phyloP scores from a whole-genome alignment of 129 eudicot genomes.

The Smallanthus sonchifolius region DNA sequence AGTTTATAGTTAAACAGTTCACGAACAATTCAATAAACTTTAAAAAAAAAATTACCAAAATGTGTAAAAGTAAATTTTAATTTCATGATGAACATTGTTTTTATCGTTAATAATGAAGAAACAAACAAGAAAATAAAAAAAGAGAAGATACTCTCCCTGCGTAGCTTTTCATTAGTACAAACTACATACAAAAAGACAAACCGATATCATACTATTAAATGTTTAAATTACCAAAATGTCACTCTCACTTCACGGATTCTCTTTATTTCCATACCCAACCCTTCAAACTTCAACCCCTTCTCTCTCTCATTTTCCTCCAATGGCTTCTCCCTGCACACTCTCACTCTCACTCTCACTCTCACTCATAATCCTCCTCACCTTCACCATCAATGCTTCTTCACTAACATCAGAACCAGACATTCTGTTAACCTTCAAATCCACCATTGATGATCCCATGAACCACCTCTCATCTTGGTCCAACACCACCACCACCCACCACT shows the following conservation, averaged over 20 bases:
- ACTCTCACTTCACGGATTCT: constrained; percentile 31
- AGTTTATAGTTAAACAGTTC: no score
- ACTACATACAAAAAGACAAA: constrained; percentile 29
- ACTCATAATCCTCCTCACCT: constrained; percentile 28
- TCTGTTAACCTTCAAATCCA: constrained; percentile 70
- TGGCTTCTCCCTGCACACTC: constrained; percentile 51
- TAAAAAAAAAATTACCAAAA: no score
- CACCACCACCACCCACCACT: constrained; percentile 48
- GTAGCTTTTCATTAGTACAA: constrained; percentile 30
- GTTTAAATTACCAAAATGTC: constrained; percentile 6
- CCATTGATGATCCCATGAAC: constrained; percentile 68
- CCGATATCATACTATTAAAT: background rate
- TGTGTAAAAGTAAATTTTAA: background rate
- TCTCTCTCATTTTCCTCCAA: constrained; percentile 25
- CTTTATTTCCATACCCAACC: constrained; percentile 19
- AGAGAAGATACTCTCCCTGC: constrained; percentile 16
- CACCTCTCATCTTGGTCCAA: constrained; percentile 74
- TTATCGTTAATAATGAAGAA: constrained; percentile 4
- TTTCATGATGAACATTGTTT: background rate
- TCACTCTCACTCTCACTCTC: constrained; percentile 27
- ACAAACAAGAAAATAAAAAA: constrained; percentile 21
- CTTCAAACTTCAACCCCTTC: background rate
- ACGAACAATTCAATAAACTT: no score
- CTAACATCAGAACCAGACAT: constrained; percentile 51
- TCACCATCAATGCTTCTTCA: constrained; percentile 21